These are phyloP conservation scores for Crassisporium funariophilum DNA, from an alignment of 768 basidiomycete species.

Conservation along the genomic window DNA sequence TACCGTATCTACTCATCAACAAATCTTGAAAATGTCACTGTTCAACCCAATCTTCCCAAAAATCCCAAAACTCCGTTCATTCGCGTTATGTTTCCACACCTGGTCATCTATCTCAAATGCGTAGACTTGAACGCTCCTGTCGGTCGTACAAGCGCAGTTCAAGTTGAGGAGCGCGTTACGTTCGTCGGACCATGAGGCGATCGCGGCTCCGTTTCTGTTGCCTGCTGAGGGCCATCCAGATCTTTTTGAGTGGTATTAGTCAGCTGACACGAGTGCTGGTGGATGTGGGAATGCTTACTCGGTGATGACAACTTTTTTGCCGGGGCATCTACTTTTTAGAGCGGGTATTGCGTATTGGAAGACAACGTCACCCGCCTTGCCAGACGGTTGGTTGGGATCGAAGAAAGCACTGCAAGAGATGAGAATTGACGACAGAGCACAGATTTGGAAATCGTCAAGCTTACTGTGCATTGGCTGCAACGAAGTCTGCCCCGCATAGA, in stretches of 20 bases:
- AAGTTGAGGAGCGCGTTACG: conserved; percentile 33
- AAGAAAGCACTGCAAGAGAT: conserved; percentile 34
- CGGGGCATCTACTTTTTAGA: conserved; percentile 34
- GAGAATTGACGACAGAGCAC: neutral
- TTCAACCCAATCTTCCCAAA: conserved; percentile 35
- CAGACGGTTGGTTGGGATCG: conserved; percentile 30
- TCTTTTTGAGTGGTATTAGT: conserved; percentile 18
- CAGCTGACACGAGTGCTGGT: neutral
- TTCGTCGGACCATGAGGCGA: conserved; percentile 32
- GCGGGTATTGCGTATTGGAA: conserved; percentile 36
- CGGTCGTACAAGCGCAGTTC: conserved; percentile 36
- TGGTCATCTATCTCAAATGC: conserved; percentile 43
- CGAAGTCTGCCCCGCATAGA: conserved; percentile 41
- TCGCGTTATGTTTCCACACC: conserved; percentile 38
- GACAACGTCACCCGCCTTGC: conserved; percentile 36
- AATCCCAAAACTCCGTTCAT: conserved; percentile 42
- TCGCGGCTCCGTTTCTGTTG: conserved; percentile 25
- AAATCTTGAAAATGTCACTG: too few species aligned
- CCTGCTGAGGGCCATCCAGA: conserved; percentile 44
- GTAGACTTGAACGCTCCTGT: conserved; percentile 32
- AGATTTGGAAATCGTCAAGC: conserved; percentile 1
- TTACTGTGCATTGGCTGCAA: conserved; percentile 45
- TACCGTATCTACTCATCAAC: too few species aligned
- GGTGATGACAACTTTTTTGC: conserved; percentile 35
- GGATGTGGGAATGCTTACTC: conserved; percentile 26